A percentile compares a stretch with the other conserved stretches of the same genome.
These are phyloP conservation scores for Phytomonas sp. DNA, from an alignment of 208 protist genomes.

Conservation along the genomic window DNA sequence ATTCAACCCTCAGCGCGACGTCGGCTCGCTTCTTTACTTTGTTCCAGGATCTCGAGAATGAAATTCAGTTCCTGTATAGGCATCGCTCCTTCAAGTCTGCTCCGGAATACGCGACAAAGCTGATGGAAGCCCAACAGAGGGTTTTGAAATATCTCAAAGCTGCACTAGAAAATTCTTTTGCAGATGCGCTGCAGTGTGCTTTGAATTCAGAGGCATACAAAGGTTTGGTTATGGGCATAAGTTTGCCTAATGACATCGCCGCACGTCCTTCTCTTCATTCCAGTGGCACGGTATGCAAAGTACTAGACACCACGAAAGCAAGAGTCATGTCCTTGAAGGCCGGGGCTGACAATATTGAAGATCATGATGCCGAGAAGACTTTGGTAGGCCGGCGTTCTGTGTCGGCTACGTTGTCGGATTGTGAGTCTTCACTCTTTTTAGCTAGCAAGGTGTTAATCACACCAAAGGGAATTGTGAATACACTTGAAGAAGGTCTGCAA, in stretches of 20 bases:
- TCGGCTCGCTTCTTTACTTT: constrained; percentile 58
- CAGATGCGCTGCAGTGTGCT: constrained; percentile 15
- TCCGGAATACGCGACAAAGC: constrained; percentile 54
- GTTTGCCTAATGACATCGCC: background rate
- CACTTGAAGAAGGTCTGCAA: background rate
- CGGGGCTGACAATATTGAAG: background rate
- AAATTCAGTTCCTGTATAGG: constrained; percentile 65
- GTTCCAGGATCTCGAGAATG: constrained; percentile 67
- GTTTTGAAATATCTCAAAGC: constrained; percentile 37
- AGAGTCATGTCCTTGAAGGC: background rate
- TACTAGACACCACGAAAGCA: background rate
- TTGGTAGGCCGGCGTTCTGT: background rate
- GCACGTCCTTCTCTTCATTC: background rate
- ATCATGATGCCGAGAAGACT: background rate
- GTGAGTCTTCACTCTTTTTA: background rate
- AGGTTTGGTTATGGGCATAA: background rate
- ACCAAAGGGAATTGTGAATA: background rate
- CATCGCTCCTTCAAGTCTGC: constrained; percentile 69
- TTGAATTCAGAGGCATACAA: background rate
- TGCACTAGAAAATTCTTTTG: constrained; percentile 42
- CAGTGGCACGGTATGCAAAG: background rate
- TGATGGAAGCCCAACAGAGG: constrained; percentile 53
- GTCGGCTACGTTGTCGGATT: background rate
- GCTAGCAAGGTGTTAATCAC: background rate
- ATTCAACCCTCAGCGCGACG: constrained; percentile 44